Conservation (phyloP, 257 asterid species). For the Schizonepeta tenuifolia region DNA sequence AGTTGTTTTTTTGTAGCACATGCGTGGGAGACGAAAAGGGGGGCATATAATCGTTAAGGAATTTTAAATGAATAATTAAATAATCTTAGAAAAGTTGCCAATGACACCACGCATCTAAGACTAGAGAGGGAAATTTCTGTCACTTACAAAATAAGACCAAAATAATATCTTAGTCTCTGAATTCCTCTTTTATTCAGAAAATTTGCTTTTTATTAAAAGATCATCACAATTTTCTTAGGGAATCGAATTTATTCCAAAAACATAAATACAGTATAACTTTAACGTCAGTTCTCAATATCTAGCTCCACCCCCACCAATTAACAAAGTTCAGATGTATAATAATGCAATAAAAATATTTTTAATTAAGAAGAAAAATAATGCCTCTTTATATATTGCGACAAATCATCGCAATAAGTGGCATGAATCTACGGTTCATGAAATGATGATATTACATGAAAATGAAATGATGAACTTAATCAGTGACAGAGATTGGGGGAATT, state of each 20-base stretch:
- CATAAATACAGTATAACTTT: too few relatives aligned
- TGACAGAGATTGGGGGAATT: constrained; percentile 1
- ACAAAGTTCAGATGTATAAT: neutral
- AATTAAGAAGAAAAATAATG: neutral
- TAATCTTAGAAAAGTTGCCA: neutral
- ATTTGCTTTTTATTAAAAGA: too few relatives aligned
- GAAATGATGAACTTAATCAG: constrained; percentile 12
- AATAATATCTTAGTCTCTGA: neutral
- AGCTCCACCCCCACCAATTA: too few relatives aligned
- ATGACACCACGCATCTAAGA: neutral
- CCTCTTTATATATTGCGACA: neutral
- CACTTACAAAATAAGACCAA: neutral
- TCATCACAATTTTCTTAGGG: too few relatives aligned
- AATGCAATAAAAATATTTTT: neutral
- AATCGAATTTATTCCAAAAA: too few relatives aligned
- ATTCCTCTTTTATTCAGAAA: too few relatives aligned
- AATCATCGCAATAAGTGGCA: constrained; percentile 21
- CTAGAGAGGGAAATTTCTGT: neutral
- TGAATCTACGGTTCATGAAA: constrained; percentile 11
- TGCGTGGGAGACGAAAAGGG: constrained; percentile 5
- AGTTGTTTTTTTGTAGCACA: constrained; percentile 20
- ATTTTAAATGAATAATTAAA: neutral
- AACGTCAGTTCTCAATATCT: too few relatives aligned
- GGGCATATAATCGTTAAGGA: constrained; percentile 14
- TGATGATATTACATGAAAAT: constrained; percentile 5